phyloP scores from a whole-genome alignment of 495 filamentous ascomycete species.

The Neurospora sp. region DNA sequence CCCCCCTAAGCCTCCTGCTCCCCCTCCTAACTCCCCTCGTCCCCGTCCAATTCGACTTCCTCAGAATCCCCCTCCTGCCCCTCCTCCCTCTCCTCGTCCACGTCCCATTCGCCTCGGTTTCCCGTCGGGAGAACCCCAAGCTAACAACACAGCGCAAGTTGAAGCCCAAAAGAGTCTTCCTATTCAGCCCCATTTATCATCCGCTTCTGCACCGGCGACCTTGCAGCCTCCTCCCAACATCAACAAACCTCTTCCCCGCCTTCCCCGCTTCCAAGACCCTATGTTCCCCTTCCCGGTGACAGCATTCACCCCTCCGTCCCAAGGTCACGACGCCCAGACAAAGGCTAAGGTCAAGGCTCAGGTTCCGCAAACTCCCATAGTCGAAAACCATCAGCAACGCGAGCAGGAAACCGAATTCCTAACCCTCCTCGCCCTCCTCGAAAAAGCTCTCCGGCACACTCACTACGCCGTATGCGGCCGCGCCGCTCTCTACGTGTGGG shows the following conservation, averaged over 20 bases:
- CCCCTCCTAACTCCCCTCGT: not conserved
- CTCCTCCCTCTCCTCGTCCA: not conserved
- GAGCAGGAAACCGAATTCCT: constrained; percentile 1
- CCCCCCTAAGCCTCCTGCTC: not conserved
- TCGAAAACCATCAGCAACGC: not conserved
- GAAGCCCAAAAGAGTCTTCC: not conserved
- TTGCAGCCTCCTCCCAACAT: not conserved
- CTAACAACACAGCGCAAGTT: not conserved
- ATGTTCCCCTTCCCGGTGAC: not conserved
- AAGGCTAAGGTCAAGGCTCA: too few relatives aligned
- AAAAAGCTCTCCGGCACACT: constrained; percentile 21
- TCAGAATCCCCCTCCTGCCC: not conserved
- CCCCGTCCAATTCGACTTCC: not conserved
- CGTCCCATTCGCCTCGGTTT: not conserved
- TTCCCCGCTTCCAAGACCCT: not conserved
- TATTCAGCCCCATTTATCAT: not conserved
- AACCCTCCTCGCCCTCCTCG: constrained; percentile 19
- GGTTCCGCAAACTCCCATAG: not conserved
- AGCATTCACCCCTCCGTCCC: not conserved
- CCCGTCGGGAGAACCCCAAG: not conserved
- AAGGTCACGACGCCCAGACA: not conserved
- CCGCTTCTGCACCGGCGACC: not conserved
- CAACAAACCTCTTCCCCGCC: not conserved
- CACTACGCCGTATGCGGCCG: constrained; percentile 32
- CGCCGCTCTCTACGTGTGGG: constrained; percentile 27